Evolutionary conservation across 1,284 basidiomycete genomes (phyloP).

Genomic region (Peniophora sp.): DNA sequence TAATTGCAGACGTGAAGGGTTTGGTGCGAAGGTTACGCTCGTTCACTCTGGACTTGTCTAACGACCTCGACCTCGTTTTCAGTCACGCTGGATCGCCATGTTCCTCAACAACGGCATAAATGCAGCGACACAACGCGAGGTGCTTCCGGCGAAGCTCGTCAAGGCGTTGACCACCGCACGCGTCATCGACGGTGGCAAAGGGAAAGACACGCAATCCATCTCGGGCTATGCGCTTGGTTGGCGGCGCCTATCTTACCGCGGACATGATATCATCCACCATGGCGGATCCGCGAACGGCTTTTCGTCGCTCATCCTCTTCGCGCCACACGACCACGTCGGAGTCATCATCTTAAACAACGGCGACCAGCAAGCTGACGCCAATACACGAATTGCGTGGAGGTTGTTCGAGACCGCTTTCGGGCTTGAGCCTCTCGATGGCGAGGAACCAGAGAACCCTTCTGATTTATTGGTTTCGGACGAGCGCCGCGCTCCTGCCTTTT

Average conservation of each 20-base stretch:
- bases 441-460: no score
- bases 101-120: constrained; percentile 35
- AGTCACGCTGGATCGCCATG: constrained; percentile 36
- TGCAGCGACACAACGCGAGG: constrained; percentile 28
- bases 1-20: constrained; percentile 23
- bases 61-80: no score
- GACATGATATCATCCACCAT: constrained; percentile 33
- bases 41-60: not conserved
- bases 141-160: constrained; percentile 30
- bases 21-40: constrained; percentile 10
- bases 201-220: constrained; percentile 9
- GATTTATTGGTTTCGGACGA: not conserved
- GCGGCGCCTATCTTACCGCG: constrained; percentile 27
- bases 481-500: not conserved
- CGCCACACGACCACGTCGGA: constrained; percentile 26
- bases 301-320: constrained; percentile 26
- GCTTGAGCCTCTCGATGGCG: not conserved
- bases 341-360: constrained; percentile 33
- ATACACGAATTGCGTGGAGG: constrained; percentile 15
- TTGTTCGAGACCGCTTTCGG: not conserved
- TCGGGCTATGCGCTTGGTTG: constrained; percentile 36
- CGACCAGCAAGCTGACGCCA: constrained; percentile 25
- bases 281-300: constrained; percentile 33
- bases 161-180: constrained; percentile 29
- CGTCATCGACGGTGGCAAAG: constrained; percentile 8